Percentiles rank a stretch among this genome's conserved stretches.
Conservation (phyloP, 73 alveolate species). For the Paramecium caudatum region DNA sequence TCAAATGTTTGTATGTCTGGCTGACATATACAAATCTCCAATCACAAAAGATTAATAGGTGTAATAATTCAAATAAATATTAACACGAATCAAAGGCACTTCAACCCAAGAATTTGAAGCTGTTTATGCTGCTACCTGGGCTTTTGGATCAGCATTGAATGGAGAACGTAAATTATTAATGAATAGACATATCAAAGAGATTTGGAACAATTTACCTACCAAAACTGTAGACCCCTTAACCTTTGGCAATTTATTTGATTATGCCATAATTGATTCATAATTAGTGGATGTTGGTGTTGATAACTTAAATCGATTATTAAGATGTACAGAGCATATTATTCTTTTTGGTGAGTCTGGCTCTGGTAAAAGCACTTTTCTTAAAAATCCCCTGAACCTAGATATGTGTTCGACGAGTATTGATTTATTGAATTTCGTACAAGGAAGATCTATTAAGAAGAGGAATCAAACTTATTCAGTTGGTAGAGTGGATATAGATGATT, state of each 20-base stretch:
- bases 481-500: constrained; percentile 16
- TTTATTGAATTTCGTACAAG: neutral
- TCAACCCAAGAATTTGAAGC: neutral
- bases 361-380: neutral
- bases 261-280: neutral
- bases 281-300: neutral
- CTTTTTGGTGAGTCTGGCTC: constrained; percentile 6
- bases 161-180: neutral
- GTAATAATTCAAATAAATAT: neutral
- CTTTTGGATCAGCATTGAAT: constrained; percentile 17
- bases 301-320: neutral
- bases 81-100: neutral
- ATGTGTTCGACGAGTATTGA: neutral
- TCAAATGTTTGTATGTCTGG: neutral
- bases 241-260: neutral
- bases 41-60: neutral
- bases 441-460: neutral
- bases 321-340: neutral
- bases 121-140: constrained; percentile 39
- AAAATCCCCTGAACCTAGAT: neutral
- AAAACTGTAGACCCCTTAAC: constrained; percentile 5
- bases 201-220: neutral
- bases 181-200: constrained; percentile 44
- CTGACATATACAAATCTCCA: constrained; percentile 3
- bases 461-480: constrained; percentile 19